Evolutionary conservation across 352 stramenopile species (phyloP).

Genomic region (Pythium vanterpoolii): DNA sequence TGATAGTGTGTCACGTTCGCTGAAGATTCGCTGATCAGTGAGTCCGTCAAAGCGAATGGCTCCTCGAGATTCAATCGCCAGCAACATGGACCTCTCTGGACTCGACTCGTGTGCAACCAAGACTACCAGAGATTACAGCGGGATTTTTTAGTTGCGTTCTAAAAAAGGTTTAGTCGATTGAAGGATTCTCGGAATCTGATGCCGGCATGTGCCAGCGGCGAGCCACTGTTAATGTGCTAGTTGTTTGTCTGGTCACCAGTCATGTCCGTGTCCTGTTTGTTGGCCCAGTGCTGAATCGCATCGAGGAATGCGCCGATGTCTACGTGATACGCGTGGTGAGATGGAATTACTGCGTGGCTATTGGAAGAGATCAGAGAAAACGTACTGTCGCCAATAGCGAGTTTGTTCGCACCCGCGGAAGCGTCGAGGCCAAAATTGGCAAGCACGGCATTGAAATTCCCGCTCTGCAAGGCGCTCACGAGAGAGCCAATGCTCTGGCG

Average conservation of each 20-base stretch:
- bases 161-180: no score
- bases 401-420: conserved; percentile 66
- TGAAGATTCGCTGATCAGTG: conserved; percentile 18
- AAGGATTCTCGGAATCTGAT: no score
- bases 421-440: conserved; percentile 89
- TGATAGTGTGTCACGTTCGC: conserved; percentile 10
- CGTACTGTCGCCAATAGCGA: conserved; percentile 81
- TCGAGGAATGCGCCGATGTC: conserved; percentile 75
- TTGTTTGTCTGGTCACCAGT: conserved; percentile 12
- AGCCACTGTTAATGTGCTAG: background rate
- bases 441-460: conserved; percentile 90
- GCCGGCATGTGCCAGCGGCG: no score
- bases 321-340: background rate
- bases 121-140: no score
- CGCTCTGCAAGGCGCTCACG: conserved; percentile 76
- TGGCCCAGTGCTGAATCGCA: conserved; percentile 73
- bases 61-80: no score
- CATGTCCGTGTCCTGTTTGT: conserved; percentile 54
- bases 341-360: no score
- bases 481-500: conserved; percentile 88
- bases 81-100: no score
- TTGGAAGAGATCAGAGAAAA: background rate
- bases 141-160: no score
- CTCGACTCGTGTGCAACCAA: no score
- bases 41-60: background rate